Base-by-base conservation (phyloP, 2,329 filamentous ascomycete genomes). In the Monosporascus cannonballus region DNA sequence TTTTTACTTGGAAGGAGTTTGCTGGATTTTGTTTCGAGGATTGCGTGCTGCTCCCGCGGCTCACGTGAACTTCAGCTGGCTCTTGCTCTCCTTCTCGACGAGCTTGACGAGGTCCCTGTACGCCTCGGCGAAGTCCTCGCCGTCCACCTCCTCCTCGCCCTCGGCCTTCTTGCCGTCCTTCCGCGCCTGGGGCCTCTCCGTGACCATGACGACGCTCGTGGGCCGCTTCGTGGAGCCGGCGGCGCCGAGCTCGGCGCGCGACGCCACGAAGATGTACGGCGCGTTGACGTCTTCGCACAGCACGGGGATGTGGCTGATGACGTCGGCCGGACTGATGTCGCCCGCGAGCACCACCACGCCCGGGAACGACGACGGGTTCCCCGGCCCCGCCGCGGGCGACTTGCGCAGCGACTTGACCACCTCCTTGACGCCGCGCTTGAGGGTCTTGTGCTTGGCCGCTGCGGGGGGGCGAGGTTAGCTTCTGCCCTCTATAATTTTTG, bases 381-480 rank as follows among this genome's bases (percentile, higher is more conserved):
- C 80, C 55, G 84, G 80, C n/a, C 84, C 81, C 53, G 85, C 81
- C 62, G 83, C 73, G 53, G 89, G 80, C 15, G 90, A 93, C 78
- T 97, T 97, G 77, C 94, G 91, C 64, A 99, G 89, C 36, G 92
- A 88, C 78, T 99, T 99, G 76, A 97, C 92, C 68, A 96, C 93
- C 77, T 99, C 94, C 76, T 99, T 99, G 61, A 99, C 94, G 69
- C 94, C 94, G 68, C 94, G 92, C 78, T 96, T 96, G 68, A 99
- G 88, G 54, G 90, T 89, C 76, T 95, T 95, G 76, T 90, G 85
- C 76, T 96, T 96, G 65, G 94, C 92, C 63, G 93, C 94, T 97
- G 72, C 54, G 46, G 11, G 25, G 11, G 46, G 46, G 30, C 24
- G 51, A 41, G 47, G 51, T 64, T 54, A 63, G 60, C 27, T 30